Evolutionary conservation across 2,329 filamentous ascomycete genomes (phyloP).

Genomic region (Calonectria crousiana): DNA sequence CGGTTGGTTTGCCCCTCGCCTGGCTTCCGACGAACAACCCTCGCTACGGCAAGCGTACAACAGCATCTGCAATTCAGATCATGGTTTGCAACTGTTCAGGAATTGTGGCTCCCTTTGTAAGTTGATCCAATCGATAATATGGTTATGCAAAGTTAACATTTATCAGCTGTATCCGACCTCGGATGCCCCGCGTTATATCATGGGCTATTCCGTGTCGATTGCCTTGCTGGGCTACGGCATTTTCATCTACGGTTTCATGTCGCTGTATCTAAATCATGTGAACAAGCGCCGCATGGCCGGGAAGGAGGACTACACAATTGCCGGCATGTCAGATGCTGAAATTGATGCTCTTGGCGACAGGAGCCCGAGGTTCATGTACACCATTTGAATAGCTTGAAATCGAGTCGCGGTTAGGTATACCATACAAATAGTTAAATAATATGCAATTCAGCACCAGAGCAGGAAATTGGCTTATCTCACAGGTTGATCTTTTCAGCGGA

Average conservation of each 20-base stretch:
- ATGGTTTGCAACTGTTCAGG: constrained; percentile 23
- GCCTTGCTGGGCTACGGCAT: constrained; percentile 15
- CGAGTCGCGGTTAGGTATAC: background rate
- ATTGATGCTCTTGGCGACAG: constrained; percentile 21
- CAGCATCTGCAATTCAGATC: constrained; percentile 22
- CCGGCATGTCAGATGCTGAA: constrained; percentile 15
- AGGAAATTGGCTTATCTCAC: too few species aligned
- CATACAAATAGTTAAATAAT: background rate
- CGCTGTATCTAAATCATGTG: constrained; percentile 13
- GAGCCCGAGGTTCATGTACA: constrained; percentile 24
- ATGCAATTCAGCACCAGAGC: background rate
- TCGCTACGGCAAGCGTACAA: constrained; percentile 25
- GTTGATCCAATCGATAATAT: background rate
- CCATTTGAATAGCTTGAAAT: background rate
- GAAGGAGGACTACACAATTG: constrained; percentile 23
- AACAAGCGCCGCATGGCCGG: constrained; percentile 19
- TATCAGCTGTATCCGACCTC: constrained; percentile 18
- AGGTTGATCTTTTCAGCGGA: too few species aligned
- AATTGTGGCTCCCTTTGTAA: constrained; percentile 25
- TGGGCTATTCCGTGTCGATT: constrained; percentile 22
- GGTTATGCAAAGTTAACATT: background rate
- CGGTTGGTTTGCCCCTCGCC: constrained; percentile 18
- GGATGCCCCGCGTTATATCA: constrained; percentile 20
- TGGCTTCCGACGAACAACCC: constrained; percentile 26
- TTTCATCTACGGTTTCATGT: constrained; percentile 21